Evolutionary conservation across 108 stramenopile species (phyloP).

Genomic region (Skeletonema potamos): DNA sequence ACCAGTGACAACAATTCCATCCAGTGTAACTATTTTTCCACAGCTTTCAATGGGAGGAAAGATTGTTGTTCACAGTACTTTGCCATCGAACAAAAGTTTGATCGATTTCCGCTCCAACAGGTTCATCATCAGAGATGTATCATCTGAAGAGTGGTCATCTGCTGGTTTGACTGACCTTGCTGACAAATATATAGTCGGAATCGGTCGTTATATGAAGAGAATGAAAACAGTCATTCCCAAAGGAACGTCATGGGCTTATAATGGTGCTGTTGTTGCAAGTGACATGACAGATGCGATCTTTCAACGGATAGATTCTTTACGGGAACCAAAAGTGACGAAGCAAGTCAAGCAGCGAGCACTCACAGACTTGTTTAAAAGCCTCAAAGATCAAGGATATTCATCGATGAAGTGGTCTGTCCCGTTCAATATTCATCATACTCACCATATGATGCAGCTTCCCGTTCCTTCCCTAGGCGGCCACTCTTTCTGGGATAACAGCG

Average conservation of each 20-base stretch:
- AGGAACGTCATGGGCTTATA: slow-evolving; percentile 29
- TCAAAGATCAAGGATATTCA: slow-evolving; percentile 74
- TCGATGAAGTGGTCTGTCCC: slow-evolving; percentile 78
- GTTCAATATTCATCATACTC: slow-evolving; percentile 54
- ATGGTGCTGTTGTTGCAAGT: slow-evolving; percentile 51
- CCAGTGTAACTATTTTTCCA: slow-evolving; percentile 33
- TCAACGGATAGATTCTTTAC: slow-evolving; percentile 76
- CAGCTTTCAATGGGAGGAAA: slow-evolving; percentile 24
- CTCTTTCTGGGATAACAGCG: background rate
- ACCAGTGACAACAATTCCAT: slow-evolving; percentile 32
- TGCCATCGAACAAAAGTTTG: slow-evolving; percentile 10
- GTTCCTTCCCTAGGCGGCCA: slow-evolving; percentile 31
- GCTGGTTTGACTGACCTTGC: slow-evolving; percentile 17
- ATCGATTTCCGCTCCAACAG: slow-evolving; percentile 1
- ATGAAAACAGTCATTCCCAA: slow-evolving; percentile 46
- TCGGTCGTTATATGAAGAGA: slow-evolving; percentile 55
- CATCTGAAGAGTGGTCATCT: slow-evolving; percentile 23
- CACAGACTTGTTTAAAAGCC: slow-evolving; percentile 82
- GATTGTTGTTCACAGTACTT: slow-evolving; percentile 25
- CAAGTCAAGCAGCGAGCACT: slow-evolving; percentile 93
- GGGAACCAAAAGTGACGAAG: slow-evolving; percentile 70
- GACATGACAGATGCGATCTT: slow-evolving; percentile 79
- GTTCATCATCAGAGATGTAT: slow-evolving; percentile 2
- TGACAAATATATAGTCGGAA: slow-evolving; percentile 46
- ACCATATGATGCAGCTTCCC: slow-evolving; percentile 67